Base-by-base conservation (phyloP, 2,329 filamentous ascomycete genomes). In the Ampelomyces quisqualis region DNA sequence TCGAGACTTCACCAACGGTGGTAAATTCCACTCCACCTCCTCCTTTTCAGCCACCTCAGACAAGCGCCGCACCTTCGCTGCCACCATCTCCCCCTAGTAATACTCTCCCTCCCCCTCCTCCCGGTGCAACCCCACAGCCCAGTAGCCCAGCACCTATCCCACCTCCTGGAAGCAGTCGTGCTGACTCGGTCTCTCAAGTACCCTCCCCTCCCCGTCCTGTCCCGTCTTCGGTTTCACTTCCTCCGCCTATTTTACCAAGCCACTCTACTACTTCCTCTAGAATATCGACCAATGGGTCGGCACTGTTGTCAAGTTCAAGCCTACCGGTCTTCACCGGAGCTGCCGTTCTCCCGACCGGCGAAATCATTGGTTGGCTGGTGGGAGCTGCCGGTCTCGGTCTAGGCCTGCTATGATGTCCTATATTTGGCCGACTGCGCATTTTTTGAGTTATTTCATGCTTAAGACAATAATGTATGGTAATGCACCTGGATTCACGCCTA, bases 301-400 rank as follows among this genome's bases (percentile, higher is more conserved):
- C 34, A 17, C 38, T 45, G 7, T 40, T 34, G 13, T 31, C 49
- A 5, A 50, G 33, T 17, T 41, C 40, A 13, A 51, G 47, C 31
- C 24, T 38, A 11, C 20, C 38, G n/a, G 26, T 43, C 19, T 54
- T 47, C 15, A 53, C 53, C 14, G 55, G 45, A 11, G 58, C 48
- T 7, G 59, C 53, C 3, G 53, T 46, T 0, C 32, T 40, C 9
- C 49, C 45, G 3, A 50, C 46, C 7, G 49, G 44, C 7, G 35
- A 49, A 8, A 38, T 58, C 8, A 57, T 51, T 7, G 53, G 55
- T 1, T 50, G 53, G 38, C 24, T 61, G 2, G 34, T 62, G 31
- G 58, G 59, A 14, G 58, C 56, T 11, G 57, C 55, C 5, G 58
- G 55, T 10, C 7, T 62, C 17, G 58, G 58, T 3, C 15, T 61